Conservation (phyloP, 2,329 filamentous ascomycete genomes). For the Fusarium buharicum region DNA sequence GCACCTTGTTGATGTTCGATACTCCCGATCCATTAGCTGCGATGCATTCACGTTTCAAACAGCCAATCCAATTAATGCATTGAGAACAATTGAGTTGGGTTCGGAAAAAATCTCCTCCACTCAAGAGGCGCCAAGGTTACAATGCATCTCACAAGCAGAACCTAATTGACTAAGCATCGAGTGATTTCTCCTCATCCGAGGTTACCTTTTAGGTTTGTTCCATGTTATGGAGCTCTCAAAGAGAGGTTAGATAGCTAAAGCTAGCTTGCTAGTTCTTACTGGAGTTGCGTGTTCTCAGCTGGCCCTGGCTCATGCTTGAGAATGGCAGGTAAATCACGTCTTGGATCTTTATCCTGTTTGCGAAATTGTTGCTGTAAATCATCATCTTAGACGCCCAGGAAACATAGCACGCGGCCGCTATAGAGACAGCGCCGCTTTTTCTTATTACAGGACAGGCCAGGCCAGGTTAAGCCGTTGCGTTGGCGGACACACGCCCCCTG, state of each 20-base stretch:
- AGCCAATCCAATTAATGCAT: constrained; percentile 27
- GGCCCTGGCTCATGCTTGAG: constrained; percentile 19
- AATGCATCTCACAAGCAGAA: too few relatives aligned
- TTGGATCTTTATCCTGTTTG: constrained; percentile 21
- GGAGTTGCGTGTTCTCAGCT: constrained; percentile 2
- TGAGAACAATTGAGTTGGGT: constrained; percentile 25
- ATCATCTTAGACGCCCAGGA: constrained; percentile 17
- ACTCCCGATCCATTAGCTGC: constrained; percentile 37
- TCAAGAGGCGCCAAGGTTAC: too few relatives aligned
- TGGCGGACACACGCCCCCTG: constrained; percentile 17
- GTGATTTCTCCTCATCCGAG: background rate
- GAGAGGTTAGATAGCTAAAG: too few relatives aligned
- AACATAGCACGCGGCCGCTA: constrained; percentile 5
- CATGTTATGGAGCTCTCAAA: background rate
- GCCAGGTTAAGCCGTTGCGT: constrained; percentile 3
- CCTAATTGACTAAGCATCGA: constrained; percentile 3
- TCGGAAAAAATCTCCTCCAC: constrained; percentile 32
- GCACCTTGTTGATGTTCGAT: constrained; percentile 33
- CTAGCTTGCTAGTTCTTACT: too few relatives aligned
- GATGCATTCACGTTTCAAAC: constrained; percentile 36
- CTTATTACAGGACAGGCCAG: constrained; percentile 13
- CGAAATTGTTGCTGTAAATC: constrained; percentile 30
- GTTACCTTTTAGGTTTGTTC: constrained; percentile 21
- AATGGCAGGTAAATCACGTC: constrained; percentile 32
- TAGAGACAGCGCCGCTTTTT: constrained; percentile 16